These are phyloP conservation scores for Exserohilum rostratum DNA, from an alignment of 2,329 filamentous ascomycete species.

Conservation along the genomic window DNA sequence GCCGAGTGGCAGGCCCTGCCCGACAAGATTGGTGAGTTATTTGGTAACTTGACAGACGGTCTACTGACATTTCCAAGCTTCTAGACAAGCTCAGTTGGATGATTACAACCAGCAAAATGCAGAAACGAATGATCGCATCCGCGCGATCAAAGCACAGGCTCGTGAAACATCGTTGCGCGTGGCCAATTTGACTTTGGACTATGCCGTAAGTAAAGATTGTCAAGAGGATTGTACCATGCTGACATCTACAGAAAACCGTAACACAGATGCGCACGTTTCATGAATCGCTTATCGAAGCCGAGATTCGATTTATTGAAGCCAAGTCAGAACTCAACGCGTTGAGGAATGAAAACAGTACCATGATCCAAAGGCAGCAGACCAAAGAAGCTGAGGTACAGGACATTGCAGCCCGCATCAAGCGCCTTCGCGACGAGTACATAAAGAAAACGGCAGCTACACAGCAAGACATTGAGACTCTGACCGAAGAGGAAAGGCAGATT, in stretches of 20 bases:
- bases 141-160: slow-evolving; percentile 53
- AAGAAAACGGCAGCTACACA: slow-evolving; percentile 25
- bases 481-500: slow-evolving; percentile 33
- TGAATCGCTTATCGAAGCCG: slow-evolving; percentile 69
- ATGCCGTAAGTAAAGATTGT: slow-evolving; percentile 44
- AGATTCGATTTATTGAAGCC: slow-evolving; percentile 78
- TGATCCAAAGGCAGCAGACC: slow-evolving; percentile 44
- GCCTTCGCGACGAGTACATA: slow-evolving; percentile 17
- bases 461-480: slow-evolving; percentile 23
- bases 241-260: slow-evolving; percentile 56
- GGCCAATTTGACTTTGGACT: slow-evolving; percentile 56
- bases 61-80: slow-evolving; percentile 19
- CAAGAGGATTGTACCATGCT: neutral
- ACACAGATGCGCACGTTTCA: slow-evolving; percentile 67
- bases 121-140: slow-evolving; percentile 56
- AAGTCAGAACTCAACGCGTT: slow-evolving; percentile 77
- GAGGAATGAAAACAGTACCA: slow-evolving; percentile 63
- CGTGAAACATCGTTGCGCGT: slow-evolving; percentile 48
- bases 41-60: neutral
- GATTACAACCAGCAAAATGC: slow-evolving; percentile 49
- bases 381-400: slow-evolving; percentile 23
- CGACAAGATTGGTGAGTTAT: slow-evolving; percentile 61
- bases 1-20: slow-evolving; percentile 71
- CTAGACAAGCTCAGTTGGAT: slow-evolving; percentile 55
- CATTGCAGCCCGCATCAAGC: slow-evolving; percentile 21